Percentiles rank a stretch among this genome's conserved stretches.
Evolutionary conservation across 768 basidiomycete species (phyloP).

Genomic region (Pisolithus orientalis): DNA sequence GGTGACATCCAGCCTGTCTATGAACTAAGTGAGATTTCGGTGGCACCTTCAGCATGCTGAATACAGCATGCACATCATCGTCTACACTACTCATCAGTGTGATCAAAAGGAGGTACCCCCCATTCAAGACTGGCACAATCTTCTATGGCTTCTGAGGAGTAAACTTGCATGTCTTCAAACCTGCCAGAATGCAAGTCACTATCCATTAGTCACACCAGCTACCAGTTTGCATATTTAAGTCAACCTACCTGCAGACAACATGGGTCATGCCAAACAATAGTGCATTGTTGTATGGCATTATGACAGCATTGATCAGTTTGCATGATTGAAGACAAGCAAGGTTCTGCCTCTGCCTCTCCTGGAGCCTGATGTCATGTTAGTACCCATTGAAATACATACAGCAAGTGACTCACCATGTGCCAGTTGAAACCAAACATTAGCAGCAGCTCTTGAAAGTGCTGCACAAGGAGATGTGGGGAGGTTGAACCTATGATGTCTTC

Average conservation of each 20-base stretch:
- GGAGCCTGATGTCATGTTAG: background rate
- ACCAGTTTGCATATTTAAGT: background rate
- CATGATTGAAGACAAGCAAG: background rate
- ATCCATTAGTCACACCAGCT: background rate
- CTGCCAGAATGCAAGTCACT: background rate
- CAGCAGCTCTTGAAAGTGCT: conserved; percentile 26
- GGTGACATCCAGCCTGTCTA: background rate
- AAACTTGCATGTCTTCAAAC: background rate
- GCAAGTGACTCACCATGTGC: conserved; percentile 12
- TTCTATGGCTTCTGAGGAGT: background rate
- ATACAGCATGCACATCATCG: background rate
- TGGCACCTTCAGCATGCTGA: background rate
- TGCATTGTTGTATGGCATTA: background rate
- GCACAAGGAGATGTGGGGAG: conserved; percentile 4
- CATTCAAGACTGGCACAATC: background rate
- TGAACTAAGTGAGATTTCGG: background rate
- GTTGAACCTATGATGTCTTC: conserved; percentile 22
- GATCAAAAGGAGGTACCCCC: background rate
- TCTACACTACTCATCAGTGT: background rate
- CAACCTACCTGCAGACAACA: conserved; percentile 1
- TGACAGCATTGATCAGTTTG: background rate
- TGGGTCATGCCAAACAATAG: conserved; percentile 1
- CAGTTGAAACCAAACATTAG: conserved; percentile 37
- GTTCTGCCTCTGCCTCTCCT: conserved; percentile 4
- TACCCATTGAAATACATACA: background rate